Evolutionary conservation across 2,329 filamentous ascomycete genomes (phyloP), one percentile per base, ranked within the genome.

Genomic region (Ascochyta clinopodiicola): DNA sequence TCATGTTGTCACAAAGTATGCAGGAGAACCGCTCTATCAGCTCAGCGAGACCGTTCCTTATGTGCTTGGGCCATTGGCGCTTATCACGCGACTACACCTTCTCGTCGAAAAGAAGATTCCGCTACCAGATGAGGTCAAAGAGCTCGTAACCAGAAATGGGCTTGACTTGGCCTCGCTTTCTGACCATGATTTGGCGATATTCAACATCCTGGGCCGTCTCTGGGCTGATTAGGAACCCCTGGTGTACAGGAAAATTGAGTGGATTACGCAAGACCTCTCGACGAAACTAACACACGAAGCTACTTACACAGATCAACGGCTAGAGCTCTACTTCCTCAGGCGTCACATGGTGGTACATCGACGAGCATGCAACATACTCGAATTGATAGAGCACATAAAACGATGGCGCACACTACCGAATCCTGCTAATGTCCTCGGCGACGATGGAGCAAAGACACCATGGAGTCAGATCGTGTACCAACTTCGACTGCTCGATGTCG

Each of bases 381-480:
- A 56, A 21, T 56, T 50, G 15, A 32, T 56, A 19, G 35, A 42
- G 13, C 52, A 56, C 46, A 43, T 43, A n/a, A 44, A 38, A 15
- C 46, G 52, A 29, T 56, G 52, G 52, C 45, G 25, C n/a, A 29
- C 27, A 7, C n/a, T 46, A 21, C 52, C 52, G 21, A 56, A 56
- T 15, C 52, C 52, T 29, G n/a, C 36, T 4, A 34, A 35, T 8
- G 36, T 56, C 6, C 40, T 56, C 8, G 46, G 45, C 10, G 38
- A 42, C 10, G 40, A 39, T n/a, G n/a, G 12, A 34, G 36, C 19
- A 25, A 17, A 27, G 1, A 37, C 40, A 5, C 12, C 52, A 8
- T 51, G 46, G 52, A 32, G 6, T 8, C 19, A 46, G 5, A 50
- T 56, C n/a, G 32, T 51, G 3, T 6, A 27, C 9, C 46, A 32